Percentiles rank a stretch among this genome's conserved stretches.
Evolutionary conservation across 2,329 filamentous ascomycete species (phyloP).

Genomic region (Tolypocladium tundrense): DNA sequence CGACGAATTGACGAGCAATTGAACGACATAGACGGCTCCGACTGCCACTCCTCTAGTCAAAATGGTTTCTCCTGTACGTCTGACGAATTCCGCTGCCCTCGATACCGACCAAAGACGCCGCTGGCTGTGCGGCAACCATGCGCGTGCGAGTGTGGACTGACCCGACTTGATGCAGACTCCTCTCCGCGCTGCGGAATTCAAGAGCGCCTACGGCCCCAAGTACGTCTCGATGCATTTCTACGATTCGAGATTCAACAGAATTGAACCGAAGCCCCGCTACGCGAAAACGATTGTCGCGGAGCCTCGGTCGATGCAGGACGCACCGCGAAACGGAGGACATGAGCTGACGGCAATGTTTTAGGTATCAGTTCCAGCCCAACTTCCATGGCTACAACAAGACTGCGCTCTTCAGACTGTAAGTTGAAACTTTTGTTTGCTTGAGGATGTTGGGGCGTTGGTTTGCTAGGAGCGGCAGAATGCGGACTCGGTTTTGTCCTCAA

Average conservation of each 20-base stretch:
- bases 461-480: background rate
- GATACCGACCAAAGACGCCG: background rate
- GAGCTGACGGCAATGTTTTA: conserved; percentile 23
- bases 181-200: conserved; percentile 39
- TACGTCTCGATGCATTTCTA: conserved; percentile 24
- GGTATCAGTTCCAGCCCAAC: conserved; percentile 50
- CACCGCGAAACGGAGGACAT: background rate
- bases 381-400: conserved; percentile 38
- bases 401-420: conserved; percentile 41
- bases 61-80: conserved; percentile 31
- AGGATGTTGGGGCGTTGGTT: background rate
- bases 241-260: background rate
- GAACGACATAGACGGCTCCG: conserved; percentile 19
- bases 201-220: conserved; percentile 57
- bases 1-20: conserved; percentile 25
- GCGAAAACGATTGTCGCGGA: background rate
- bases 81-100: background rate
- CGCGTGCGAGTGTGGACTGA: conserved; percentile 15
- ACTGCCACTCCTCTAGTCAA: conserved; percentile 20
- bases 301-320: no score
- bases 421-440: conserved; percentile 5
- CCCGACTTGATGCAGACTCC: conserved; percentile 29
- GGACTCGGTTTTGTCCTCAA: background rate
- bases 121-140: background rate
- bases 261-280: background rate